Base-by-base conservation (phyloP, 2,329 filamentous ascomycete species). In the Sclerotinia borealis region DNA sequence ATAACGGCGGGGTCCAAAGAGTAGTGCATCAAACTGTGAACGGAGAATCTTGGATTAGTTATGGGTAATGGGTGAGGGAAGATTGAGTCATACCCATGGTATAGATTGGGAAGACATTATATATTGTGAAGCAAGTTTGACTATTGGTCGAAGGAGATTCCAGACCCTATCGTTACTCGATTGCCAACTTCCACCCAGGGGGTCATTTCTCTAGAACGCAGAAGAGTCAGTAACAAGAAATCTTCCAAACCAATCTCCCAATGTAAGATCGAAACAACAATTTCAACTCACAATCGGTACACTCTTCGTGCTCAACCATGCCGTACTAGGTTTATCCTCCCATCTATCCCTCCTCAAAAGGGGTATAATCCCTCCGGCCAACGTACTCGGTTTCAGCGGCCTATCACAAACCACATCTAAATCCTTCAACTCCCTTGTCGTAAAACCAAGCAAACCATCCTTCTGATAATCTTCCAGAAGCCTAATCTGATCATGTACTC, bases 111-210 rank as follows among this genome's bases (percentile, higher is more conserved):
- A 56, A 4, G 54, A 56, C n/a, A 29, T 45, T 17, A 56, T 10
- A 4, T 25, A 56, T 34, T 43, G 27, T 3, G 54, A 56, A 17
- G 54, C 54, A 6, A 56, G 39, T 22, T 8, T 34, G 8, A 31
- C 54, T 31, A 56, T 56, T 22, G 54, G 54, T 34, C 25, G 45
- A 1, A 56, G 13, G 8, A 45, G 19, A 9, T 56, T 22, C 54
- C 54, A 56, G 19, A 56, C 54, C 45, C n/a, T 25, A 10, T 56
- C 54, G 7, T 56, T 56, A 19, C 54, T 56, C 39, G 54, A 56
- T 45, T 56, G 54, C 54, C 54, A 56, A 25, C 15, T 56, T 56
- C 54, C 54, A 10, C 39, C 54, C 1, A 17, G 17, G 11, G 54
- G 54, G 27, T 56, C 54, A 45, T 34, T 15, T 9, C 37, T 56